Conservation (phyloP, 2,329 filamentous ascomycete genomes). For the Tothia fuscella region DNA sequence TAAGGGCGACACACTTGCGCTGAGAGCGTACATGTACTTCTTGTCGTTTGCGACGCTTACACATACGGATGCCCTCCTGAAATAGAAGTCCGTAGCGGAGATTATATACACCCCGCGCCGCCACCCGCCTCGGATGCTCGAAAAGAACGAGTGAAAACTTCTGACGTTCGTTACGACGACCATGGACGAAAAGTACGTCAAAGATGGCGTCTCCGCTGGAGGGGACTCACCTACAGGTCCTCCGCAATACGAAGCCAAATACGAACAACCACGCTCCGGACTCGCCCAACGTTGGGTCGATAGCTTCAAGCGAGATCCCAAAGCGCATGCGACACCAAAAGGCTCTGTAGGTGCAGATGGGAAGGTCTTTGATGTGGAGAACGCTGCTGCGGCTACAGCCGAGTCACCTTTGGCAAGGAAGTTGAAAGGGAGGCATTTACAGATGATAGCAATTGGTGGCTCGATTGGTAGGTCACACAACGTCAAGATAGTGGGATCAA, state of each 20-base stretch:
- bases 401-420: slow-evolving; percentile 51
- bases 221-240: neutral
- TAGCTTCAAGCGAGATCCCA: slow-evolving; percentile 52
- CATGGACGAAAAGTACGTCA: too few species aligned
- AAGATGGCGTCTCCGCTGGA: too few species aligned
- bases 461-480: slow-evolving; percentile 53
- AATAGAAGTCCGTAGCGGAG: too few species aligned
- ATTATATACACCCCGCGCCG: too few species aligned
- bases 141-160: too few species aligned
- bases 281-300: slow-evolving; percentile 36
- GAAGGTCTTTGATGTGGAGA: slow-evolving; percentile 51
- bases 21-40: too few species aligned
- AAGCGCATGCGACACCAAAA: slow-evolving; percentile 39
- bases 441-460: slow-evolving; percentile 86
- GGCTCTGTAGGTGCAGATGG: slow-evolving; percentile 39
- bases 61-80: too few species aligned
- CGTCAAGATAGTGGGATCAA: neutral
- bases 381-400: slow-evolving; percentile 50
- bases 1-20: too few species aligned
- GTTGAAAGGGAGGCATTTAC: slow-evolving; percentile 67
- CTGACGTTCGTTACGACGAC: too few species aligned
- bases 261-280: neutral
- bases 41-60: too few species aligned
- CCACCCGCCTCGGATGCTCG: too few species aligned
- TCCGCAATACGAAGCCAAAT: neutral